Evolutionary conservation across 257 asterid species (phyloP), one percentile per base, ranked within the genome.

Genomic region (Prunella vulgaris): DNA sequence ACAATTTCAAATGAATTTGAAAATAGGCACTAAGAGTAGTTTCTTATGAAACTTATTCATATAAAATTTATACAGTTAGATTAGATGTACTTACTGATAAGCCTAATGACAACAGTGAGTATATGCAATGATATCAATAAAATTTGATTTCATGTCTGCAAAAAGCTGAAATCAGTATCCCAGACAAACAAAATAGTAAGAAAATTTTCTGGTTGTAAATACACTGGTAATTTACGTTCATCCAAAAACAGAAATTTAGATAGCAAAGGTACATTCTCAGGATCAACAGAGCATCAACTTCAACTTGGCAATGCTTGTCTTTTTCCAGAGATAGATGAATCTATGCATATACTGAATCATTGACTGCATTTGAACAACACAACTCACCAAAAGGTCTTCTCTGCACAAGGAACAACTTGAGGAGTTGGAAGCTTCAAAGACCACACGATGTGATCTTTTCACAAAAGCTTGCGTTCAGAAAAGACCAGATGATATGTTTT

Each of bases 371-470:
- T 46, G 5, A 17, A 42, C 49, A 12, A 42, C 17, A 42, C 51
- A 42, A 42, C 7, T 42, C 51, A 42, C 51, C 15, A 42, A 42
- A 40, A 37, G 14, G 18, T 42, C 49, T 40, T 3, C 5, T 12
- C 49, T 40, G 49, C 49, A 42, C 53, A 46, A 12, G 10, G 30
- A 20, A 28, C 21, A 8, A 48, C 51, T 40, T 10, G 28, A 56
- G 37, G 28, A 33, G 17, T 30, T n/a, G 18, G 35, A 28, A 46
- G 68, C 69, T 66, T 69, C 71, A 48, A 63, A 28, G 57, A 27
- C 60, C 60, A 66, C 44, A 48, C 30, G 14, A 18, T 32, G 57
- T 13, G 28, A 28, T 63, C 58, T 33, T 22, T 27, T 73, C 24
- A 3, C 33, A 5, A 42, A 21, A 54, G 44, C 49, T 32, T 53